Evolutionary conservation across 2,329 filamentous ascomycete species (phyloP).

Genomic region (Ophidiomyces ophidiicola): DNA sequence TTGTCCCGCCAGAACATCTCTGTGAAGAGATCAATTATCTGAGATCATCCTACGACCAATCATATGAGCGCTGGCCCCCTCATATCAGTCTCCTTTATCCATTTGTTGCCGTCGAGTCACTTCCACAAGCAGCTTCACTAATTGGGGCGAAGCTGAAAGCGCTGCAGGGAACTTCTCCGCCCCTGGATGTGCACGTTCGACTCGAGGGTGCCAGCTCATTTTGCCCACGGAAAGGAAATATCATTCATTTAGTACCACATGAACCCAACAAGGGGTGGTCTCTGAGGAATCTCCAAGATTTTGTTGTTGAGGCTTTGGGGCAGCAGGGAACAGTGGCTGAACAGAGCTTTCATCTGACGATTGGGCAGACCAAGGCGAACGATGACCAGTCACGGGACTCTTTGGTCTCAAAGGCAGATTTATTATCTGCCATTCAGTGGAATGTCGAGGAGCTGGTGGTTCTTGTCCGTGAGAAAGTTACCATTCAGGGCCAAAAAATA

Average conservation of each 20-base stretch:
- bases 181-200: conserved; percentile 1
- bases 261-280: conserved; percentile 6
- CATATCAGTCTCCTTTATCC: conserved; percentile 57
- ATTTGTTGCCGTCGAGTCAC: conserved; percentile 42
- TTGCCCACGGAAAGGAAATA: conserved; percentile 39
- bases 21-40: conserved; percentile 43
- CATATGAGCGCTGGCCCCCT: conserved; percentile 51
- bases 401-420: conserved; percentile 41
- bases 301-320: conserved; percentile 28
- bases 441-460: conserved; percentile 39
- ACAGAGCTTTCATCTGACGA: conserved; percentile 45
- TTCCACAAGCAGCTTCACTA: conserved; percentile 35
- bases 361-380: conserved; percentile 46
- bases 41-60: conserved; percentile 51
- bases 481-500: conserved; percentile 16
- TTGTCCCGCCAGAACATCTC: conserved; percentile 42
- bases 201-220: conserved; percentile 34
- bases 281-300: conserved; percentile 27
- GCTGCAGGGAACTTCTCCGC: not conserved
- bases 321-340: conserved; percentile 15
- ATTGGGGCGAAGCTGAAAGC: conserved; percentile 28
- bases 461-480: conserved; percentile 39
- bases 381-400: conserved; percentile 38
- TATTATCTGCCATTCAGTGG: conserved; percentile 42
- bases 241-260: conserved; percentile 33